Conservation (phyloP, 1,284 basidiomycete species). For the Agaricales sp. region DNA sequence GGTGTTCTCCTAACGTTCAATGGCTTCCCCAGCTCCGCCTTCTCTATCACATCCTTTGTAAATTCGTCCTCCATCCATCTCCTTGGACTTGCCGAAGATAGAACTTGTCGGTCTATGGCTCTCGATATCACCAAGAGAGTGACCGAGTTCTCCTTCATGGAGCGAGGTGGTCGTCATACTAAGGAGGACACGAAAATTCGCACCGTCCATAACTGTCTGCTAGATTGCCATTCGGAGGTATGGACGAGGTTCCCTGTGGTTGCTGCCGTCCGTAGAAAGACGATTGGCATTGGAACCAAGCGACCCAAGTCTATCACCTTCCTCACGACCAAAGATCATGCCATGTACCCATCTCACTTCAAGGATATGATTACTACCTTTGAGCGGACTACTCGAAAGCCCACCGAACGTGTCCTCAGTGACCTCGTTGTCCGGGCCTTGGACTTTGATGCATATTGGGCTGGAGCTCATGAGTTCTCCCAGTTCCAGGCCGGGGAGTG, state of each 20-base stretch:
- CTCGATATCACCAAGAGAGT: conserved; percentile 42
- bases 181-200: conserved; percentile 6
- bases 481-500: conserved; percentile 44
- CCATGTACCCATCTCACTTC: conserved; percentile 31
- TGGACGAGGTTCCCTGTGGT: conserved; percentile 56
- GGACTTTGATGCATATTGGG: conserved; percentile 8
- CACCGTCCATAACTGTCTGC: conserved; percentile 37
- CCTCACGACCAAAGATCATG: conserved; percentile 27
- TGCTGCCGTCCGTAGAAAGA: conserved; percentile 39
- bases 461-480: conserved; percentile 18
- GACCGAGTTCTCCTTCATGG: conserved; percentile 36
- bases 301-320: conserved; percentile 28
- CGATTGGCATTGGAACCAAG: conserved; percentile 24
- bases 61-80: conserved; percentile 31
- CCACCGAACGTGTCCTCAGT: conserved; percentile 31
- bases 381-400: conserved; percentile 39
- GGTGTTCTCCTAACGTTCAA: conserved; percentile 29
- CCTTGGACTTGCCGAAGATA: conserved; percentile 21
- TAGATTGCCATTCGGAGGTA: conserved; percentile 49
- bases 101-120: conserved; percentile 27
- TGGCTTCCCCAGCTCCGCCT: conserved; percentile 15
- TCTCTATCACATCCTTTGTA: conserved; percentile 34
- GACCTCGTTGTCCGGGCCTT: conserved; percentile 21
- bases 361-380: conserved; percentile 33
- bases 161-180: conserved; percentile 17